phyloP scores from a whole-genome alignment of 2,329 filamentous ascomycete species.

The Cladosporium oxysporum region DNA sequence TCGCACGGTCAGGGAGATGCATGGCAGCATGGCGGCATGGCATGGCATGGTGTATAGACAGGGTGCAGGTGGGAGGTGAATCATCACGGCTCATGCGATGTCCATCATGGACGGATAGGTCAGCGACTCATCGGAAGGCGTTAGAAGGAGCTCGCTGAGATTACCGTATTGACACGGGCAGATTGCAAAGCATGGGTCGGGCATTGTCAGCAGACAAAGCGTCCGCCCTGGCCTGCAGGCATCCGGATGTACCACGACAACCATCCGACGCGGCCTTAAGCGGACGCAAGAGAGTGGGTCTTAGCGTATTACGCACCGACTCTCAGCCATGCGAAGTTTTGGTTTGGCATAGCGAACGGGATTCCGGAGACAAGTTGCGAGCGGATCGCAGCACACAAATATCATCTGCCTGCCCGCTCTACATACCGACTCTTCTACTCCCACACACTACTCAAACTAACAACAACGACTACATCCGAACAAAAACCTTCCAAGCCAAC shows the following conservation, averaged over 20 bases:
- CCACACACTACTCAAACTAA: constrained; percentile 6
- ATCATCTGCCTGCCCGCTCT: constrained; percentile 14
- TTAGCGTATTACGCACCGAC: not conserved
- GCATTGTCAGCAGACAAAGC: constrained; percentile 15
- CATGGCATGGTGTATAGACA: not conserved
- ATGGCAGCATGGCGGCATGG: constrained; percentile 7
- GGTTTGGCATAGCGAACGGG: constrained; percentile 7
- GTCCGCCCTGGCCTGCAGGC: not conserved
- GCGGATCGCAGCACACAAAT: constrained; percentile 13
- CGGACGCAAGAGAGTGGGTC: constrained; percentile 2
- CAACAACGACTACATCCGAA: not conserved
- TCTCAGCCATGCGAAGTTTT: constrained; percentile 11
- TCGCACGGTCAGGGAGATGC: constrained; percentile 6
- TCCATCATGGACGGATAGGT: not conserved
- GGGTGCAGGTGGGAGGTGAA: not conserved
- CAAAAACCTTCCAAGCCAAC: not conserved
- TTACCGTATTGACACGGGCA: constrained; percentile 2
- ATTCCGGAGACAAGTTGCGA: constrained; percentile 1
- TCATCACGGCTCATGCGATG: not conserved
- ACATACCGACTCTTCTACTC: not conserved
- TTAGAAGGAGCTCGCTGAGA: constrained; percentile 3
- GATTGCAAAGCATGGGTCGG: constrained; percentile 14
- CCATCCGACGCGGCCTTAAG: constrained; percentile 10
- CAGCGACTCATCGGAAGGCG: constrained; percentile 4
- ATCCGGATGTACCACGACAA: constrained; percentile 6